Evolutionary conservation across 2,329 filamentous ascomycete species (phyloP), one percentile per base, ranked within the genome.

Genomic region (Calonectria pteridis): DNA sequence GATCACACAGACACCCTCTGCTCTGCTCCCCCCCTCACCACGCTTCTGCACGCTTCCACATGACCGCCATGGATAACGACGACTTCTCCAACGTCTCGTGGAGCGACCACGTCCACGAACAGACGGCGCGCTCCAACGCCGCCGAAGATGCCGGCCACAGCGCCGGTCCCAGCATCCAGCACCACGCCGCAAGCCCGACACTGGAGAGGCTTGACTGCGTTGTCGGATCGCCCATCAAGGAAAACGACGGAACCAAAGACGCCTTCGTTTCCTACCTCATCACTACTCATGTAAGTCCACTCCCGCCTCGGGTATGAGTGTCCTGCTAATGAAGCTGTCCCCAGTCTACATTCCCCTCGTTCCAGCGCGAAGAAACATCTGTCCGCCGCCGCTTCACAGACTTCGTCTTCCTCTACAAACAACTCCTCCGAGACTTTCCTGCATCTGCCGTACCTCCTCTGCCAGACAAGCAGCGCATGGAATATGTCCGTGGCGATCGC

Each of bases 401-500:
- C 87, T 99, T 99, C 83, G 93, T 97, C 79, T 99, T 98, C 84
- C 92, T 99, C 75, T 98, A 95, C 87, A 98, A 98, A 86, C 93
- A 94, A 37, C 92, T 99, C 66, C 92, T 90, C 76, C 93, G 93
- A 83, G 96, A 98, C 84, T 98, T 95, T 81, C 95, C 95, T 73
- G 94, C 95, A 86, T 95, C 94, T 84, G 97, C 97, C 62, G 95
- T 99, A 4, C 97, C 97, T 35, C 97, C 97, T 59, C 89, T 99
- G 68, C 97, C 97, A 67, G 97, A 98, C 86, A 99, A 98, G 89
- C 96, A 98, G 88, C 97, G 97, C 86, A 98, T 99, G 94, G 95
- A 98, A 82, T 98, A 98, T 83, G 97, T 98, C 66, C 94, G 96
- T 43, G 97, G 97, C 79, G 96, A 98, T 87, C 94, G 97, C 76